These are phyloP conservation scores for Chenopodium berlandieri DNA, from an alignment of 148 eudicot species.

Conservation along the genomic window DNA sequence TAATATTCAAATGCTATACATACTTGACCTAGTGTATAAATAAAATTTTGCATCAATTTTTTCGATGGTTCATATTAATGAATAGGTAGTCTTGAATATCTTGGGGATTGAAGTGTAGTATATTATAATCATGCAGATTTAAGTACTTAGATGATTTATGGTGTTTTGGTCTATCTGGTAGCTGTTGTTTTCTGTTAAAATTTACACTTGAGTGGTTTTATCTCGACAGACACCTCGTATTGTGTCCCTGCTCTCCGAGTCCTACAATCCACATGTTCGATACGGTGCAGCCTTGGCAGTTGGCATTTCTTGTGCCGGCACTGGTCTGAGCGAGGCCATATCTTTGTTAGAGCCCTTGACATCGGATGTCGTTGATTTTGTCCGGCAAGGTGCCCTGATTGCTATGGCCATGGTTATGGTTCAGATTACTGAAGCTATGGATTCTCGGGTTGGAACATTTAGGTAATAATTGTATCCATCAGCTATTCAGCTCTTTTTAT, in stretches of 20 bases:
- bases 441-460: conserved; percentile 96
- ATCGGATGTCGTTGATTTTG: conserved; percentile 96
- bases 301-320: conserved; percentile 97
- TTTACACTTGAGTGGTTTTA: conserved; percentile 4
- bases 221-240: conserved; percentile 80
- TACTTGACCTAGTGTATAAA: background rate
- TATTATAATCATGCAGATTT: background rate
- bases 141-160: background rate
- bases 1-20: background rate
- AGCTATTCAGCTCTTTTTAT: background rate
- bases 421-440: conserved; percentile 91
- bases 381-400: conserved; percentile 95
- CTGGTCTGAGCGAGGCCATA: conserved; percentile 94
- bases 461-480: conserved; percentile 41
- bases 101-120: background rate
- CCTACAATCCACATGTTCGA: conserved; percentile 97
- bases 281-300: conserved; percentile 99
- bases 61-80: background rate
- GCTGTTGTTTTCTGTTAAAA: background rate
- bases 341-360: conserved; percentile 95
- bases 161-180: background rate
- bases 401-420: conserved; percentile 99
- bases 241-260: conserved; percentile 84
- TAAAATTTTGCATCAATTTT: background rate
- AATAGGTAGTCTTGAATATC: background rate